Percentiles rank a stretch among this genome's conserved stretches.
Evolutionary conservation across 2,329 filamentous ascomycete genomes (phyloP).

Genomic region (Cytospora mali): DNA sequence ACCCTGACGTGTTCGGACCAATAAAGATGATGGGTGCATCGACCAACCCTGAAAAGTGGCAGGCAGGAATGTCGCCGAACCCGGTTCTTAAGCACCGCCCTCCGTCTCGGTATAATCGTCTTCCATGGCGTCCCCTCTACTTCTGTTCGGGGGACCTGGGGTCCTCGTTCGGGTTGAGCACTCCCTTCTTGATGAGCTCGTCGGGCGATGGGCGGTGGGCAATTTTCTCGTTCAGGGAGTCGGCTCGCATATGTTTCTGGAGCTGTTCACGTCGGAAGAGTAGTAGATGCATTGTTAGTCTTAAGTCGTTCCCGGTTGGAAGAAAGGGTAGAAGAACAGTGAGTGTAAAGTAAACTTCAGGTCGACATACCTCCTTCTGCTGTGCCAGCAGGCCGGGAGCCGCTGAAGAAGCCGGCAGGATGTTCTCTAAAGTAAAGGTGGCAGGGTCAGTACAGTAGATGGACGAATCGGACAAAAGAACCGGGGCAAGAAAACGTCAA

Average conservation of each 20-base stretch:
- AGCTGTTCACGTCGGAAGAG: slow-evolving; percentile 49
- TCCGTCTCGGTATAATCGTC: slow-evolving; percentile 66
- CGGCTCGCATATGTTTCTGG: slow-evolving; percentile 83
- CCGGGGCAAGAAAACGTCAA: slow-evolving; percentile 2
- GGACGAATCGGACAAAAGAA: neutral
- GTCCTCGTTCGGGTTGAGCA: slow-evolving; percentile 65
- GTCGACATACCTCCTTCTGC: slow-evolving; percentile 66
- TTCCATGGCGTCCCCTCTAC: slow-evolving; percentile 64
- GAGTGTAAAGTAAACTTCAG: neutral
- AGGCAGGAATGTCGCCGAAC: too few relatives aligned
- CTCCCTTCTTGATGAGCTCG: slow-evolving; percentile 75
- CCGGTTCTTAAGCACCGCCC: slow-evolving; percentile 57
- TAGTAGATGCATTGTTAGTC: neutral
- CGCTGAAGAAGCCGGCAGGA: slow-evolving; percentile 76
- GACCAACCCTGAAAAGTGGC: too few relatives aligned
- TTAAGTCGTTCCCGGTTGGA: slow-evolving; percentile 3
- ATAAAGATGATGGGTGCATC: too few relatives aligned
- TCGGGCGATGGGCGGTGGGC: slow-evolving; percentile 76
- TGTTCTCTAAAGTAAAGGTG: slow-evolving; percentile 65
- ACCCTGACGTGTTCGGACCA: too few relatives aligned
- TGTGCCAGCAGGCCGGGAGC: slow-evolving; percentile 79
- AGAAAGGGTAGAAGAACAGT: too few relatives aligned
- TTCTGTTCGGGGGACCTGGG: slow-evolving; percentile 59
- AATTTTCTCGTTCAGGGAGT: slow-evolving; percentile 86
- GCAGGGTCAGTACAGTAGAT: slow-evolving; percentile 17